Evolutionary conservation across 148 eudicot species (phyloP).

Genomic region (Rhododendron ferrugineum): DNA sequence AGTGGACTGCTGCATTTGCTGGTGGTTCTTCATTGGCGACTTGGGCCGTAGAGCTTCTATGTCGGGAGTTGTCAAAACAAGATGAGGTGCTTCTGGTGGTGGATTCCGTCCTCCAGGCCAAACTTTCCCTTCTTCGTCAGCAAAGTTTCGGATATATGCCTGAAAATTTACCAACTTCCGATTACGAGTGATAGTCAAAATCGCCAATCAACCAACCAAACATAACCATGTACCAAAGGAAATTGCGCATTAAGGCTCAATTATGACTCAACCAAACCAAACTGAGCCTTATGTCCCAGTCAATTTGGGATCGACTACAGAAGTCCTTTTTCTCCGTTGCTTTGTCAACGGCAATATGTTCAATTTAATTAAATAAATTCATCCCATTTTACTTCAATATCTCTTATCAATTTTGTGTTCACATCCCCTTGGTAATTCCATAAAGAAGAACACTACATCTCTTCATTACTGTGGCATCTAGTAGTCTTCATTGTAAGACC

Average conservation of each 20-base stretch:
- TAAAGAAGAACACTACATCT: not conserved
- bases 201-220: not conserved
- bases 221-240: not conserved
- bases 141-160: slow-evolving; percentile 67
- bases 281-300: not conserved
- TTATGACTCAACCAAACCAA: not conserved
- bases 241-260: not conserved
- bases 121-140: slow-evolving; percentile 89
- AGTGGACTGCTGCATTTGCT: slow-evolving; percentile 68
- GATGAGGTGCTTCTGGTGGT: slow-evolving; percentile 96
- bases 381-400: not conserved
- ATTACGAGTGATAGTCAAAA: not conserved
- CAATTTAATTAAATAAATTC: not conserved
- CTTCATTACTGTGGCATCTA: not conserved
- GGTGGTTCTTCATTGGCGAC: slow-evolving; percentile 98
- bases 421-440: not conserved
- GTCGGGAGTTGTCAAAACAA: slow-evolving; percentile 81
- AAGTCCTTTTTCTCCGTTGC: not conserved
- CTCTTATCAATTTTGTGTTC: not conserved
- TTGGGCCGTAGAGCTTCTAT: slow-evolving; percentile 90
- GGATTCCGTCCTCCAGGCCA: slow-evolving; percentile 98
- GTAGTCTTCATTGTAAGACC: not conserved
- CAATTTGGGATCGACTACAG: not conserved
- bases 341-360: no score
- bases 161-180: slow-evolving; percentile 19